Evolutionary conservation across 169 alveolate species (phyloP).

Genomic region (Eimeria necatrix): DNA sequence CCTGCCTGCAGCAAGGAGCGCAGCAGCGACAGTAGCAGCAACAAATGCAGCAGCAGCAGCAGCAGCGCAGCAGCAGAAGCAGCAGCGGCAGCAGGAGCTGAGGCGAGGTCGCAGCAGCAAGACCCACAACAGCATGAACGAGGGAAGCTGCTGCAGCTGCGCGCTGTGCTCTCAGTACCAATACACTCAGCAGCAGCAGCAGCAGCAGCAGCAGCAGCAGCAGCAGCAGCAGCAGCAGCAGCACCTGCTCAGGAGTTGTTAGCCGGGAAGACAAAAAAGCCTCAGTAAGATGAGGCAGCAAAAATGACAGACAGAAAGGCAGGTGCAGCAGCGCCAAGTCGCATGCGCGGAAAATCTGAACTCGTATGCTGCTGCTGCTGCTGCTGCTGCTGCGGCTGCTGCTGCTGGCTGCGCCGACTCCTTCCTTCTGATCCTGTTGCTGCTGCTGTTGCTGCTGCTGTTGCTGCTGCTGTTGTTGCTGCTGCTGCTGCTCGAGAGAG

Average conservation of each 20-base stretch:
- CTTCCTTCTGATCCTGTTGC: conserved; percentile 45
- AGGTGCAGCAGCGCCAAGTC: conserved; percentile 76
- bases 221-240: conserved; percentile 46
- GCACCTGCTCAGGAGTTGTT: conserved; percentile 31
- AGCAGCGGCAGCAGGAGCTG: not conserved
- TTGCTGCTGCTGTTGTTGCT: conserved; percentile 16
- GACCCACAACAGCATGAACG: not conserved
- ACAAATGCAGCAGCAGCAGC: conserved; percentile 12
- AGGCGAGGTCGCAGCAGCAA: not conserved
- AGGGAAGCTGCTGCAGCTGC: not conserved
- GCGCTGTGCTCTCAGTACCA: too few species aligned
- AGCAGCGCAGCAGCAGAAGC: too few species aligned
- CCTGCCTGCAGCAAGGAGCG: conserved; percentile 56
- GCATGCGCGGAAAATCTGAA: conserved; percentile 76
- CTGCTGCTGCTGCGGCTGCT: conserved; percentile 60
- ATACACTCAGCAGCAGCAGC: not conserved
- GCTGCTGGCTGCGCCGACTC: not conserved
- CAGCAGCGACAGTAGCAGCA: not conserved
- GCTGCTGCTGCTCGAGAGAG: conserved; percentile 57
- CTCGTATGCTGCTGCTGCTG: conserved; percentile 60
- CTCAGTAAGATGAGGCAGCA: conserved; percentile 75
- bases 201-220: conserved; percentile 21
- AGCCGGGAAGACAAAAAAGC: conserved; percentile 37
- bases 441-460: not conserved
- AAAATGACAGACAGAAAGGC: conserved; percentile 58